A percentile compares a stretch with the other conserved stretches of the same genome.
Evolutionary conservation across 1,139 yeast species (phyloP).

Genomic region (Geotrichum carabidarum): DNA sequence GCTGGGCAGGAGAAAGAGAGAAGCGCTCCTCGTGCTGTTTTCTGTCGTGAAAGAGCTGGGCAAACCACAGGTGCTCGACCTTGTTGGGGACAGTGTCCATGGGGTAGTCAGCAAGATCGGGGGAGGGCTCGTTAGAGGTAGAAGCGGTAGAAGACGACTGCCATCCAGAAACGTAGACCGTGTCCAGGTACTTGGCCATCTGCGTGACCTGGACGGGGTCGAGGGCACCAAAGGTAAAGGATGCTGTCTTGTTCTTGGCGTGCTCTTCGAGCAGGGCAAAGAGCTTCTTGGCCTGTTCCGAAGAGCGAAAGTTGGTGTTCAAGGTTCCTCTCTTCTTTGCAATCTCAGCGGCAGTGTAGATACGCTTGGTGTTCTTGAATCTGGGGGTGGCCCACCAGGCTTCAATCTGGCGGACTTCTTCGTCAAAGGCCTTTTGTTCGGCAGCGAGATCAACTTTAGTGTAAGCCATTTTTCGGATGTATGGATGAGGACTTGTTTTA

Average conservation of each 20-base stretch:
- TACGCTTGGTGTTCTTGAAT: slow-evolving; percentile 84
- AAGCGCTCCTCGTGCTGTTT: slow-evolving; percentile 88
- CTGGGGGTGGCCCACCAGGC: slow-evolving; percentile 93
- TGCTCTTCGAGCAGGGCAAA: slow-evolving; percentile 66
- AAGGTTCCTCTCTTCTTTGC: slow-evolving; percentile 83
- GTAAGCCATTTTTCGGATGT: slow-evolving; percentile 15
- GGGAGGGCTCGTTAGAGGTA: slow-evolving; percentile 94
- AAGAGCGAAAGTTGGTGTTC: slow-evolving; percentile 66
- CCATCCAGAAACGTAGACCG: slow-evolving; percentile 96
- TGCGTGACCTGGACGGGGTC: slow-evolving; percentile 96
- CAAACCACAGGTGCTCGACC: slow-evolving; percentile 95
- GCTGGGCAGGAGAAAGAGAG: slow-evolving; percentile 52
- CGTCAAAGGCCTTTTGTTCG: slow-evolving; percentile 62
- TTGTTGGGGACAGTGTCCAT: slow-evolving; percentile 98
- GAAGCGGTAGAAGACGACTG: slow-evolving; percentile 98
- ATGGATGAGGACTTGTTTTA: neutral
- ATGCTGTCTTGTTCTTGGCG: slow-evolving; percentile 65
- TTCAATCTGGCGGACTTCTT: slow-evolving; percentile 66
- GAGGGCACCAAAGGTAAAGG: slow-evolving; percentile 92
- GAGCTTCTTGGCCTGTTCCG: slow-evolving; percentile 75
- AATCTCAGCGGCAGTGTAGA: slow-evolving; percentile 82
- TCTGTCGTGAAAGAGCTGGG: slow-evolving; percentile 95
- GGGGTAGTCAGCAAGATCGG: slow-evolving; percentile 97
- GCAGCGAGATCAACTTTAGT: slow-evolving; percentile 33
- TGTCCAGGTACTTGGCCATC: slow-evolving; percentile 92